Evolutionary conservation across 1,284 basidiomycete species (phyloP), one percentile per base, ranked within the genome.

Genomic region (Puccinia horiana): DNA sequence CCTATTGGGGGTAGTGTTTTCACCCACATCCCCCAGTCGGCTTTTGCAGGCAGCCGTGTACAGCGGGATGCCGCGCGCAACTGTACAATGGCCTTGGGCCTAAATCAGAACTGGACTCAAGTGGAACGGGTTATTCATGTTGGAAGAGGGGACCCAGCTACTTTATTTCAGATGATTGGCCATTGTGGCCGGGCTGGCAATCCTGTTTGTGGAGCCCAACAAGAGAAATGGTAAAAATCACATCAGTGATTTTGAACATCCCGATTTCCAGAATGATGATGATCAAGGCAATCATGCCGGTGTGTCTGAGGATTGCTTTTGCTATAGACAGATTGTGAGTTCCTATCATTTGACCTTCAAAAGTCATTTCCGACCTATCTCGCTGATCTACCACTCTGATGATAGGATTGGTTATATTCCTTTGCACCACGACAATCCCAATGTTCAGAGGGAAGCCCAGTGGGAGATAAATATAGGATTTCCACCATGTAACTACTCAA

Each of bases 21-120:
- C n/a, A n/a, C n/a, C n/a, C n/a, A n/a, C n/a, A n/a, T n/a, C n/a
- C n/a, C n/a, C n/a, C n/a, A n/a, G n/a, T n/a, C n/a, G n/a, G n/a
- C n/a, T n/a, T n/a, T n/a, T n/a, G n/a, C n/a, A n/a, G n/a, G n/a
- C n/a, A n/a, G n/a, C n/a, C n/a, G n/a, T n/a, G n/a, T n/a, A n/a
- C n/a, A n/a, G n/a, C n/a, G n/a, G n/a, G n/a, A n/a, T n/a, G n/a
- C n/a, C n/a, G n/a, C n/a, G n/a, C n/a, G n/a, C n/a, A n/a, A n/a
- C n/a, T n/a, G n/a, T n/a, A n/a, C 70, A 40, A 56, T 58, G 40
- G 73, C 44, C 70, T 47, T 74, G 54, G 42, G 72, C 12, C 32
- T 74, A 4, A 47, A 47, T 0, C 32, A 49, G n/a, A 75, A 75
- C 23, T 75, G 73, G 73, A 75, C 37, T 26, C 26, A 9, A 26